Conservation (phyloP, 164 flowering plant genomes). For the Tetrastigma voinierianum region DNA sequence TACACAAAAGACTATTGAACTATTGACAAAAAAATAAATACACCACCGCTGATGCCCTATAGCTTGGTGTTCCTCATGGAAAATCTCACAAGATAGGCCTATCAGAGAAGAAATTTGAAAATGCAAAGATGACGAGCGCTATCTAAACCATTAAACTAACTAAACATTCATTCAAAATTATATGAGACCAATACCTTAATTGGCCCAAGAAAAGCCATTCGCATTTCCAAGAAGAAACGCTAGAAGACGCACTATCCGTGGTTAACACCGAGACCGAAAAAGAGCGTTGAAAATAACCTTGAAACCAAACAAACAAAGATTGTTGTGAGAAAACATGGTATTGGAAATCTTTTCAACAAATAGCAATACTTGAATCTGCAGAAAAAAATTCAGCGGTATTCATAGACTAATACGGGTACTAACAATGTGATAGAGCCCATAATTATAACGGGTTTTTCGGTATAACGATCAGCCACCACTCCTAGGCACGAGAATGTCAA, state of each 20-base stretch:
- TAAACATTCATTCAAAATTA: not conserved
- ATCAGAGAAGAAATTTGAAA: not conserved
- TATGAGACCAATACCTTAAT: constrained; percentile 47
- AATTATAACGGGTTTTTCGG: constrained; percentile 77
- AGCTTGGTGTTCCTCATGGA: constrained; percentile 62
- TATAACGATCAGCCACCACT: constrained; percentile 74
- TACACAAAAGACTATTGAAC: not conserved
- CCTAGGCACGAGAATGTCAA: constrained; percentile 80
- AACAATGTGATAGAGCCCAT: constrained; percentile 61
- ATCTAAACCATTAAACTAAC: too few species aligned
- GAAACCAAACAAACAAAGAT: constrained; percentile 13
- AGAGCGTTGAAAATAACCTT: constrained; percentile 76
- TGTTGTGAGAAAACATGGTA: not conserved
- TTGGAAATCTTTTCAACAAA: too few species aligned
- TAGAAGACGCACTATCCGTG: constrained; percentile 73
- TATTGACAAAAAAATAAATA: not conserved
- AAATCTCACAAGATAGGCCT: constrained; percentile 79
- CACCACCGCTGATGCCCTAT: constrained; percentile 60
- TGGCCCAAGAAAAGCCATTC: constrained; percentile 77
- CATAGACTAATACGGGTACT: constrained; percentile 19
- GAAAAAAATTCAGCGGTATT: not conserved
- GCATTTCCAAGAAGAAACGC: constrained; percentile 70
- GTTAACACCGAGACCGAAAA: constrained; percentile 71
- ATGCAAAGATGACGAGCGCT: too few species aligned
- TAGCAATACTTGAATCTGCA: not conserved